Evolutionary conservation across 257 asterid species (phyloP).

Genomic region (Solanum chmielewskii): DNA sequence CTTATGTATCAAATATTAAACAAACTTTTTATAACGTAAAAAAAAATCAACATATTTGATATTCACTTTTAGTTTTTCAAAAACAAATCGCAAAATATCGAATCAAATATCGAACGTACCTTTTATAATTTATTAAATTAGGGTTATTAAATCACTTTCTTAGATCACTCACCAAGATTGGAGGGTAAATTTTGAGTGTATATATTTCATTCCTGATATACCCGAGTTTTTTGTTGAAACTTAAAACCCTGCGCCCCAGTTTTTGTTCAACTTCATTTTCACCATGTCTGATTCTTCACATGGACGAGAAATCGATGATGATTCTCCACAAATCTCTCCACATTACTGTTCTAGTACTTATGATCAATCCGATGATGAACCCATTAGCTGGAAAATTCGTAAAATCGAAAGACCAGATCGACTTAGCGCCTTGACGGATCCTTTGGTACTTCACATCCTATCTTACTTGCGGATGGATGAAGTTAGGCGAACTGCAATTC

Average conservation of each 20-base stretch:
- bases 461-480: background rate
- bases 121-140: background rate
- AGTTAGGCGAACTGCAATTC: background rate
- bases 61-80: background rate
- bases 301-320: background rate
- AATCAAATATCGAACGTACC: background rate
- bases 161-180: background rate
- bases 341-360: background rate
- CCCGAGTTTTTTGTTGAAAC: background rate
- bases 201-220: background rate
- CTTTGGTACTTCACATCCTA: background rate
- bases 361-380: background rate
- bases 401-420: background rate
- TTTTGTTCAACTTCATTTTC: background rate
- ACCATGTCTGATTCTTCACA: background rate
- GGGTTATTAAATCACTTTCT: no score
- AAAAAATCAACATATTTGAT: background rate
- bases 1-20: background rate
- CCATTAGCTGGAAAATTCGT: background rate
- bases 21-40: background rate
- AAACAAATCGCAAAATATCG: no score
- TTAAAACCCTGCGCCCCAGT: background rate
- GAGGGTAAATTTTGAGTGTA: background rate
- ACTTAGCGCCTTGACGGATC: background rate
- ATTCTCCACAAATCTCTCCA: background rate